These are phyloP conservation scores for Fusarium subtropicale DNA, from an alignment of 2,329 filamentous ascomycete genomes.

Conservation along the genomic window DNA sequence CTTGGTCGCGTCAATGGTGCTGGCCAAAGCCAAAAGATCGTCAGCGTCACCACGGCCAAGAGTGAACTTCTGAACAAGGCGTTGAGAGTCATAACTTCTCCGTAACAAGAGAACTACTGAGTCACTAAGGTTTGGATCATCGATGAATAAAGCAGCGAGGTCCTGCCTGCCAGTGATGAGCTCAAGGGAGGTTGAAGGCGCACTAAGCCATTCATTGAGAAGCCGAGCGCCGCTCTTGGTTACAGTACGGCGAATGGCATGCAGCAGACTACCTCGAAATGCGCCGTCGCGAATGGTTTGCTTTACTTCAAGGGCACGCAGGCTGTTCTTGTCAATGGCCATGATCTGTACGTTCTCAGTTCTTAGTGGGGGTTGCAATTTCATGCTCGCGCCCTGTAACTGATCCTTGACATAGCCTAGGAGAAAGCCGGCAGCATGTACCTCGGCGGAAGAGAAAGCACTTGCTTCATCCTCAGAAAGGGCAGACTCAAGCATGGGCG, in stretches of 20 bases:
- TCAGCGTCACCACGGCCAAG: slow-evolving; percentile 92
- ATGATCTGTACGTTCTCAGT: slow-evolving; percentile 82
- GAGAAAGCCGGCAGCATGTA: slow-evolving; percentile 81
- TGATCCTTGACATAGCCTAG: slow-evolving; percentile 86
- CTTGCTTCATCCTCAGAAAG: slow-evolving; percentile 65
- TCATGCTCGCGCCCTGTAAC: slow-evolving; percentile 80
- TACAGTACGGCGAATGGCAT: slow-evolving; percentile 88
- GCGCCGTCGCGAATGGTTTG: slow-evolving; percentile 84
- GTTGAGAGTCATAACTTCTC: slow-evolving; percentile 85
- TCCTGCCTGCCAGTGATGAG: slow-evolving; percentile 84
- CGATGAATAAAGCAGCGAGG: slow-evolving; percentile 80
- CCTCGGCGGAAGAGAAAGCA: slow-evolving; percentile 75
- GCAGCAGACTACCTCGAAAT: slow-evolving; percentile 85
- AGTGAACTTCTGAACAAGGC: slow-evolving; percentile 93
- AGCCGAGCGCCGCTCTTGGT: slow-evolving; percentile 92
- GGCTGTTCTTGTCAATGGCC: slow-evolving; percentile 90
- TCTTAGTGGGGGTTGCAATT: slow-evolving; percentile 83
- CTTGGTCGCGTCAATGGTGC: slow-evolving; percentile 80
- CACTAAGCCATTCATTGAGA: slow-evolving; percentile 85
- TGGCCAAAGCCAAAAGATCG: slow-evolving; percentile 85
- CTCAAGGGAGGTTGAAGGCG: slow-evolving; percentile 87
- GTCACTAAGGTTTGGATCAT: slow-evolving; percentile 75
- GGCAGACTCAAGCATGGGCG: slow-evolving; percentile 79
- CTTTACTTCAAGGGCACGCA: slow-evolving; percentile 89
- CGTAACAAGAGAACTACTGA: slow-evolving; percentile 75